Evolutionary conservation across 2,329 filamentous ascomycete species (phyloP).

Genomic region (Annulohypoxylon truncatum): DNA sequence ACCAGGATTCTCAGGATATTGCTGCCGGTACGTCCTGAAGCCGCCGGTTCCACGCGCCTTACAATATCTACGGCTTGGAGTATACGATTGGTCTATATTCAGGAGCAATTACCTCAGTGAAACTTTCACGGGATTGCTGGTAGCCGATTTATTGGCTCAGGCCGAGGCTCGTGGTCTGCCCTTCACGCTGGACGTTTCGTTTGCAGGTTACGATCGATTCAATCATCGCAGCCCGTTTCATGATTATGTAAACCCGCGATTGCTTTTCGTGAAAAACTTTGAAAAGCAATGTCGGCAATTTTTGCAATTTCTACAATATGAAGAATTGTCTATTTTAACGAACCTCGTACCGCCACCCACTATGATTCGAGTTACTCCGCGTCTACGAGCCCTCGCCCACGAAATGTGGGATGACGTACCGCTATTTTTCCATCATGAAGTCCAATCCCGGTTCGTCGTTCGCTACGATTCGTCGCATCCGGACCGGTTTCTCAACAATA

Average conservation of each 20-base stretch:
- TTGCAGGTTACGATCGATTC: too few relatives aligned
- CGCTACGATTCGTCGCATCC: constrained; percentile 34
- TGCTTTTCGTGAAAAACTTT: constrained; percentile 7
- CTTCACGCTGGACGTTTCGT: constrained; percentile 31
- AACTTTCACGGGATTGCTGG: constrained; percentile 19
- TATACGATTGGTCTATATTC: constrained; percentile 7
- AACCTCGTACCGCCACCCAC: too few relatives aligned
- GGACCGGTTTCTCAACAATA: constrained; percentile 13
- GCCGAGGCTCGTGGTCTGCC: constrained; percentile 6
- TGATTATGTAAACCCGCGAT: too few relatives aligned
- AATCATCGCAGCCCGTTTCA: too few relatives aligned
- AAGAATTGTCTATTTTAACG: constrained; percentile 8
- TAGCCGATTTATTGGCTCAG: constrained; percentile 25
- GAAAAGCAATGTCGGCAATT: too few relatives aligned
- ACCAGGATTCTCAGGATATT: too few relatives aligned
- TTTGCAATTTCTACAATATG: constrained; percentile 21
- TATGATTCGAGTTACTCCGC: constrained; percentile 8
- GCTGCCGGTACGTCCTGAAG: constrained; percentile 6
- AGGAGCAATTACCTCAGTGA: background rate
- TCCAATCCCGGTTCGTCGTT: constrained; percentile 16
- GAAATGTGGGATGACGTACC: constrained; percentile 18
- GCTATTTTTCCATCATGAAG: constrained; percentile 26
- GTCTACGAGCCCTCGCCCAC: constrained; percentile 31
- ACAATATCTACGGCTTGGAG: constrained; percentile 19
- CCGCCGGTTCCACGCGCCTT: constrained; percentile 22